phyloP scores from a whole-genome alignment of 768 basidiomycete species.

The Mycena latifolia region DNA sequence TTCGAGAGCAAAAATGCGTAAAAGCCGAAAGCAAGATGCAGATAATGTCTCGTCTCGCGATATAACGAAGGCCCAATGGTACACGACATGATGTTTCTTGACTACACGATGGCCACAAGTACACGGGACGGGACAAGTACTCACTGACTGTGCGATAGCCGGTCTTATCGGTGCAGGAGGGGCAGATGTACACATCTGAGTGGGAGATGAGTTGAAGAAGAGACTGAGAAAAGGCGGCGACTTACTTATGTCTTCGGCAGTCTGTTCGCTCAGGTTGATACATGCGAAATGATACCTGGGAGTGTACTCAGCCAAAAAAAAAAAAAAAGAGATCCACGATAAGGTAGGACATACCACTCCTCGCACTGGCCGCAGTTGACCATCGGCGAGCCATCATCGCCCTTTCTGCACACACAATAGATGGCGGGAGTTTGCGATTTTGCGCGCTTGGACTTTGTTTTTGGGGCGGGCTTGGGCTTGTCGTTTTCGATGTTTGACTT shows the following conservation, averaged over 20 bases:
- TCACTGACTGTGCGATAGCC: constrained; percentile 82
- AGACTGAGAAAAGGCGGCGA: constrained; percentile 36
- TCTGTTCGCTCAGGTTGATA: constrained; percentile 68
- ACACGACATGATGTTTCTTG: constrained; percentile 31
- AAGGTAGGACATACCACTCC: constrained; percentile 68
- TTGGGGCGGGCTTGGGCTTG: constrained; percentile 18
- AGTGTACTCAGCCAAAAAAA: constrained; percentile 16
- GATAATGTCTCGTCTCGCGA: constrained; percentile 35
- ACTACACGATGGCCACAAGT: constrained; percentile 38
- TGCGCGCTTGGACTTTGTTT: constrained; percentile 31
- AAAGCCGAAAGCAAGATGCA: constrained; percentile 43
- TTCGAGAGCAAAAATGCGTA: constrained; percentile 40
- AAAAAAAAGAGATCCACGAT: constrained; percentile 9
- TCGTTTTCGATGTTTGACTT: constrained; percentile 35
- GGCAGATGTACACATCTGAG: constrained; percentile 52
- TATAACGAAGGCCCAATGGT: constrained; percentile 32
- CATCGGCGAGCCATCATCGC: constrained; percentile 87
- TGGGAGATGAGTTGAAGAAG: constrained; percentile 20
- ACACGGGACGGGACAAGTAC: constrained; percentile 54
- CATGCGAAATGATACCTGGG: constrained; percentile 89
- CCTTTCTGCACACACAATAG: constrained; percentile 75
- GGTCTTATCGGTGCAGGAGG: constrained; percentile 68
- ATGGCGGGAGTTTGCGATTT: constrained; percentile 38
- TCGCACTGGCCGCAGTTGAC: constrained; percentile 78
- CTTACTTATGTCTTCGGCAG: constrained; percentile 87